Percentiles rank a stretch among this genome's conserved stretches.
These are phyloP conservation scores for Brassica hybrid DNA, from an alignment of 441 rosid genomes.

Conservation along the genomic window DNA sequence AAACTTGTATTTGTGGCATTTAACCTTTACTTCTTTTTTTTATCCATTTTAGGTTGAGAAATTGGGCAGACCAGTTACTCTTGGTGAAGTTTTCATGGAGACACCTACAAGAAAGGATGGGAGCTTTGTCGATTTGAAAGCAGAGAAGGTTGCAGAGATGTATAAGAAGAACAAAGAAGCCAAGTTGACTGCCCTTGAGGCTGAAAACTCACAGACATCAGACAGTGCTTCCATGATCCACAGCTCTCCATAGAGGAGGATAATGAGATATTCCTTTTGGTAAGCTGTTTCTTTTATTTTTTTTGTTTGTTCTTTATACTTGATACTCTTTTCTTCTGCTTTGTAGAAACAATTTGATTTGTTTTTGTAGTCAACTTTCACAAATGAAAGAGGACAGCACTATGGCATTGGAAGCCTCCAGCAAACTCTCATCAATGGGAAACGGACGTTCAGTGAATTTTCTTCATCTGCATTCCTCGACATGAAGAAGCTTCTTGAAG, in stretches of 20 bases:
- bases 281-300: not conserved
- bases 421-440: not conserved
- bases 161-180: not conserved
- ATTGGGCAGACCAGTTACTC: not conserved
- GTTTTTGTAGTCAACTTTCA: not conserved
- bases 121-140: not conserved
- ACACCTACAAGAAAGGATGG: not conserved
- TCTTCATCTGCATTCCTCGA: not conserved
- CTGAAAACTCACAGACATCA: not conserved
- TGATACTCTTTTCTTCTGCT: not conserved
- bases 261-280: not conserved
- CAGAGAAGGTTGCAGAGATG: not conserved
- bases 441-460: not conserved
- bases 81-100: not conserved
- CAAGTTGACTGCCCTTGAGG: not conserved
- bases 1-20: not conserved
- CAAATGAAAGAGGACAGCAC: not conserved
- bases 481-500: not conserved
- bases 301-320: not conserved
- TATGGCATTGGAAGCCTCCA: not conserved
- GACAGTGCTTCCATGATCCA: not conserved
- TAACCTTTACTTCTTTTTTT: not conserved
- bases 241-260: not conserved
- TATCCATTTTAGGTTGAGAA: not conserved
- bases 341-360: not conserved